Conservation (phyloP, 768 basidiomycete genomes). For the Leccinum subgranulosum region DNA sequence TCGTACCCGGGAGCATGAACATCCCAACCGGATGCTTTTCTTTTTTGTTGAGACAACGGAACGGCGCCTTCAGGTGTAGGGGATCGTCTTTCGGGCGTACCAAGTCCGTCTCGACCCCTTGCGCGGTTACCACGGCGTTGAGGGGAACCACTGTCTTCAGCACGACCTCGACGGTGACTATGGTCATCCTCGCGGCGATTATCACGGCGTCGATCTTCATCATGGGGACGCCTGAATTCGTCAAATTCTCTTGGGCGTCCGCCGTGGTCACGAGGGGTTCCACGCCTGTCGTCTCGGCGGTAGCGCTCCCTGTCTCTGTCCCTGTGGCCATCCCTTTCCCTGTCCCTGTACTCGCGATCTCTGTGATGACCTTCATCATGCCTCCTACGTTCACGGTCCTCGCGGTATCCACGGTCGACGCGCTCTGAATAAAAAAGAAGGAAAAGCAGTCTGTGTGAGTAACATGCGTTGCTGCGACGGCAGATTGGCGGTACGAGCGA, state of each 20-base stretch:
- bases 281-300: constrained; percentile 51
- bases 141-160: constrained; percentile 40
- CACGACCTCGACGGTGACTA: constrained; percentile 28
- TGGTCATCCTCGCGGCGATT: constrained; percentile 43
- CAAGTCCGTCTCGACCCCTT: constrained; percentile 45
- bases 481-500: constrained; percentile 40
- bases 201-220: constrained; percentile 52
- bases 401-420: constrained; percentile 52
- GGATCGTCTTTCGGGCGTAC: constrained; percentile 76
- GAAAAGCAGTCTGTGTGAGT: constrained; percentile 50
- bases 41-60: constrained; percentile 79
- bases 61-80: constrained; percentile 87
- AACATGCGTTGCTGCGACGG: constrained; percentile 42
- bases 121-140: constrained; percentile 45
- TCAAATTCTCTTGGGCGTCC: constrained; percentile 46
- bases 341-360: constrained; percentile 48
- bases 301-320: constrained; percentile 37
- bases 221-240: constrained; percentile 42
- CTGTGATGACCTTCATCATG: constrained; percentile 55
- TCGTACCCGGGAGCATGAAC: constrained; percentile 95
- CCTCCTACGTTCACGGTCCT: constrained; percentile 63
- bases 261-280: constrained; percentile 44
- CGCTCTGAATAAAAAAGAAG: constrained; percentile 46
- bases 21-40: constrained; percentile 95
- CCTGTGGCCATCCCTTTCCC: constrained; percentile 28